Conservation (phyloP, 352 stramenopile species). For the Pythium aphanidermatum region DNA sequence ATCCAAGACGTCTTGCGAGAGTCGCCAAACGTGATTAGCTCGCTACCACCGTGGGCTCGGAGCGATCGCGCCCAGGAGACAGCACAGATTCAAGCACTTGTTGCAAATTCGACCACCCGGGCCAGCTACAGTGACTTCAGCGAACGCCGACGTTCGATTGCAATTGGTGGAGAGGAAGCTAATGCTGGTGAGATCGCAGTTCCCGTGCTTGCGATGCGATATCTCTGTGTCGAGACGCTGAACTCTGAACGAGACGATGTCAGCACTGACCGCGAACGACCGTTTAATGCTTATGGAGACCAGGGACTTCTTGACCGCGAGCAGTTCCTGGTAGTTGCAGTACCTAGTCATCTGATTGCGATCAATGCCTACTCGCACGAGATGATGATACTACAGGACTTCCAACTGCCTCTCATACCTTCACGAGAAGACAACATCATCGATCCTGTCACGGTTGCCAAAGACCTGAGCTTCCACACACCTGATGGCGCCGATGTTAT, state of each 20-base stretch:
- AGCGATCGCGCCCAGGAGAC: constrained; percentile 34
- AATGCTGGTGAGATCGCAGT: constrained; percentile 32
- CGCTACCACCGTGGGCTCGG: constrained; percentile 55
- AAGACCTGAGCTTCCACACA: constrained; percentile 47
- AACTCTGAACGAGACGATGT: background rate
- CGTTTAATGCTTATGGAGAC: constrained; percentile 46
- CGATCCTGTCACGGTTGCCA: constrained; percentile 38
- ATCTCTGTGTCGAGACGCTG: constrained; percentile 30
- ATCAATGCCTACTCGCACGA: constrained; percentile 74
- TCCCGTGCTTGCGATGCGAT: constrained; percentile 40
- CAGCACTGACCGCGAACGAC: background rate
- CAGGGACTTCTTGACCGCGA: constrained; percentile 40
- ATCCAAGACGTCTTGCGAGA: constrained; percentile 34
- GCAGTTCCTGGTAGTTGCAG: constrained; percentile 48
- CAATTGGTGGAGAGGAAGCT: constrained; percentile 2
- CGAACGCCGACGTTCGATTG: constrained; percentile 1
- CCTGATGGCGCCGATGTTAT: constrained; percentile 14
- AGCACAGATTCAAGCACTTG: constrained; percentile 28
- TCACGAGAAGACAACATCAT: background rate
- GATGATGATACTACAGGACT: constrained; percentile 43
- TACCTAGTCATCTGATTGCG: constrained; percentile 38
- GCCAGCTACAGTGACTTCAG: constrained; percentile 22
- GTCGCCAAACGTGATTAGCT: constrained; percentile 62
- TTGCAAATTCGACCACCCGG: constrained; percentile 11
- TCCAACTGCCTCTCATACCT: constrained; percentile 25